phyloP scores from a whole-genome alignment of 495 filamentous ascomycete genomes.

The Xeromyces bisporus region DNA sequence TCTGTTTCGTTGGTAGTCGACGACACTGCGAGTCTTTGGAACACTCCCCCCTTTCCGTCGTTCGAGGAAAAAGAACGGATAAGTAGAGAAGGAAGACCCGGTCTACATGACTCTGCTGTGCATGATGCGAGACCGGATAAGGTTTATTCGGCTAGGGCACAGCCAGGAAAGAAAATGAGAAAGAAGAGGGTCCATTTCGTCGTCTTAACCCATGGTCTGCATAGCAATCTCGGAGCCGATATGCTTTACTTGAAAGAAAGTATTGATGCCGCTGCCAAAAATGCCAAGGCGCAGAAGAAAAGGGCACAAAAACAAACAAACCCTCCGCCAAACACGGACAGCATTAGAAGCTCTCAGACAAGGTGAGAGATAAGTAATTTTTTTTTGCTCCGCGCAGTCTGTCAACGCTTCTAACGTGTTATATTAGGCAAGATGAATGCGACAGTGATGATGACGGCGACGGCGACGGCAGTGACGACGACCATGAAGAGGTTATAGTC shows the following conservation, averaged over 20 bases:
- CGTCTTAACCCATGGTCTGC: constrained; percentile 81
- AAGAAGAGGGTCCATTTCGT: constrained; percentile 76
- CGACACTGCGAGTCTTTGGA: constrained; percentile 80
- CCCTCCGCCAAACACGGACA: too few species aligned
- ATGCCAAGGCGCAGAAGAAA: constrained; percentile 35
- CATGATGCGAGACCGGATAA: not conserved
- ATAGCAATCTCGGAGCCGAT: constrained; percentile 92
- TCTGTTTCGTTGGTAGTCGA: constrained; percentile 65
- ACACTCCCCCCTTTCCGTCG: constrained; percentile 62
- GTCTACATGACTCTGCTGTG: not conserved
- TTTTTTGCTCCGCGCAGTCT: too few species aligned
- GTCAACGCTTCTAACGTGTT: too few species aligned
- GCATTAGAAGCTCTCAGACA: too few species aligned
- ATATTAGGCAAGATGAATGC: too few species aligned
- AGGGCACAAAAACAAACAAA: constrained; percentile 42
- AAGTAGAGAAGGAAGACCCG: constrained; percentile 7
- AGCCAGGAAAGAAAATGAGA: constrained; percentile 1
- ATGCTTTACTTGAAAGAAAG: constrained; percentile 96
- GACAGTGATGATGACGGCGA: constrained; percentile 8
- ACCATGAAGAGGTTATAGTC: constrained; percentile 84
- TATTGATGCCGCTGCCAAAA: constrained; percentile 66
- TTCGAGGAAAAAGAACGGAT: constrained; percentile 32
- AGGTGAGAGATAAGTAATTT: too few species aligned
- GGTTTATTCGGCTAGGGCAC: not conserved
- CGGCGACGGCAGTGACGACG: constrained; percentile 35